Evolutionary conservation across 345 rosid species (phyloP).

Genomic region (Nephelium lappaceum): DNA sequence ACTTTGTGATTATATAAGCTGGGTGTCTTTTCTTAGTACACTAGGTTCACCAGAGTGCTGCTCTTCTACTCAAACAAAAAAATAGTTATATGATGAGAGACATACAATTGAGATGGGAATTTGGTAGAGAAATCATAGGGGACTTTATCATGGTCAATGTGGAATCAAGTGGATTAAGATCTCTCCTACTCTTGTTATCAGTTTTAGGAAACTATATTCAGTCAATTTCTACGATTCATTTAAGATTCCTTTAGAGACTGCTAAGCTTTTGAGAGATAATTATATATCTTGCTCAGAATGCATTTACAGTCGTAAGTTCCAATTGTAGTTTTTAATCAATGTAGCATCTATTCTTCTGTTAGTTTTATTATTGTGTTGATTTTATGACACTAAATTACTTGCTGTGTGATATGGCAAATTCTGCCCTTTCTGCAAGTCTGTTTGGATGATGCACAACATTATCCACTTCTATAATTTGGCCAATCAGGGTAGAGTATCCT

Average conservation of each 20-base stretch:
- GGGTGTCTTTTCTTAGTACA: background rate
- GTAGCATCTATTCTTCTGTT: background rate
- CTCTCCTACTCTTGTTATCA: background rate
- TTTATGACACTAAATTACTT: background rate
- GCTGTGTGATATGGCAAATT: slow-evolving; percentile 57
- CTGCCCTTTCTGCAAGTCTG: slow-evolving; percentile 99
- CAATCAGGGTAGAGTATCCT: slow-evolving; percentile 73
- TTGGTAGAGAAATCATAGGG: background rate
- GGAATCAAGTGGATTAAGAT: background rate
- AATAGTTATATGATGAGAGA: background rate
- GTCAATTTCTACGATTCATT: background rate
- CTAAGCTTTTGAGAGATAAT: slow-evolving; percentile 98
- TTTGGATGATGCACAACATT: slow-evolving; percentile 99
- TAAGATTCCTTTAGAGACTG: slow-evolving; percentile 93
- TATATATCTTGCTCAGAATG: slow-evolving; percentile 99
- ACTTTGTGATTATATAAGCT: background rate
- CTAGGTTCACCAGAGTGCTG: background rate
- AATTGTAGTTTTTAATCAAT: background rate
- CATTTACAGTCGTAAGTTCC: slow-evolving; percentile 89
- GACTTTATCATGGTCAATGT: background rate
- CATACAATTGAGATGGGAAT: background rate
- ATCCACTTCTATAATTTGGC: slow-evolving; percentile 94
- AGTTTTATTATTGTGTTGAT: background rate
- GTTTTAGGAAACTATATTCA: background rate
- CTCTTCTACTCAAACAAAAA: background rate